These are phyloP conservation scores for Cladosporium sp. DNA, from an alignment of 2,329 filamentous ascomycete species.

Conservation along the genomic window DNA sequence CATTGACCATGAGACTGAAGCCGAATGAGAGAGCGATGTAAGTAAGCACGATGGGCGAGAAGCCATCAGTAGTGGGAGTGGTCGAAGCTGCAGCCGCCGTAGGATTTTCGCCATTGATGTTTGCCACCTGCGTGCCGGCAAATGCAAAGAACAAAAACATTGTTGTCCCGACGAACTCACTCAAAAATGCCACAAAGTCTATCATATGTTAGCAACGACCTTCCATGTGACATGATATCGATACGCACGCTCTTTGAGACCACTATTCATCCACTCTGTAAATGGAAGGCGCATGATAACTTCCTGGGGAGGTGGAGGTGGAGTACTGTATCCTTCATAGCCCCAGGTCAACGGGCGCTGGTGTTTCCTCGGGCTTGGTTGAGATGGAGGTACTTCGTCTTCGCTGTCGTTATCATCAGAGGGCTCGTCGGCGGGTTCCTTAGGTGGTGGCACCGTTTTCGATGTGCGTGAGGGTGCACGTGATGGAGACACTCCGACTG, in stretches of 20 bases:
- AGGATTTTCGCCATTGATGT: conserved; percentile 37
- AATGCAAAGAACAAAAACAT: conserved; percentile 49
- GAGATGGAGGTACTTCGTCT: conserved; percentile 13
- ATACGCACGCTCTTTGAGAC: conserved; percentile 27
- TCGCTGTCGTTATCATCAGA: conserved; percentile 23
- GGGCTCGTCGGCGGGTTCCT: conserved; percentile 11
- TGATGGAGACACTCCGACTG: conserved; percentile 1
- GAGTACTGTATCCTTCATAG: background rate
- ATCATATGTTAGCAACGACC: no score
- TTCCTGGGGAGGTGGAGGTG: conserved; percentile 20
- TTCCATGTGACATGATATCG: background rate
- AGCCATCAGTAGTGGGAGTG: conserved; percentile 19
- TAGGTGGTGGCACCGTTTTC: background rate
- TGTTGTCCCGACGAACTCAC: conserved; percentile 52
- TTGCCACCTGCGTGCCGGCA: conserved; percentile 44
- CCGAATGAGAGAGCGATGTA: conserved; percentile 35
- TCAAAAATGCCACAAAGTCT: conserved; percentile 28
- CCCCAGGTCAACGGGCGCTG: conserved; percentile 3
- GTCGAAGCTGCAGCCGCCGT: conserved; percentile 11
- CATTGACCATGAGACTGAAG: conserved; percentile 34
- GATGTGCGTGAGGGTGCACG: background rate
- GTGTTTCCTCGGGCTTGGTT: conserved; percentile 10
- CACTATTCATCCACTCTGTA: conserved; percentile 29
- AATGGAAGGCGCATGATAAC: conserved; percentile 31
- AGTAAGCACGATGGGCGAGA: conserved; percentile 13